These are phyloP conservation scores for Fraxinus greggii DNA, from an alignment of 305 asterid genomes.

Conservation along the genomic window DNA sequence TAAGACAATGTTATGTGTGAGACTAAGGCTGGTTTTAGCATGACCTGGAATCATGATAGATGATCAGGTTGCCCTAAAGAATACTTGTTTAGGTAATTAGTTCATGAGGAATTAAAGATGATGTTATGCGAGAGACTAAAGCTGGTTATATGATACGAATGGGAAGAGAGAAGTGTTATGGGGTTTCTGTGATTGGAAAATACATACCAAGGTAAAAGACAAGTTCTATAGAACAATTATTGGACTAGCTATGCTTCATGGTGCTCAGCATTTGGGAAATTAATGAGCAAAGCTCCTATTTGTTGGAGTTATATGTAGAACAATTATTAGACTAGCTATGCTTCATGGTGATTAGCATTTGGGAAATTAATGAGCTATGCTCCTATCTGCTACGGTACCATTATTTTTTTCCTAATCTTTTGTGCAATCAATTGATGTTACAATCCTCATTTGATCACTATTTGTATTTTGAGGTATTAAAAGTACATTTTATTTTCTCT, in stretches of 20 bases:
- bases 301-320: neutral
- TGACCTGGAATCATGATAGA: neutral
- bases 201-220: neutral
- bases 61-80: neutral
- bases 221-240: neutral
- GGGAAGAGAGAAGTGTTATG: neutral
- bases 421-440: neutral
- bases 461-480: neutral
- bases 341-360: neutral
- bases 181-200: neutral
- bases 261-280: neutral
- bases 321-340: neutral
- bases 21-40: neutral
- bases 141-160: neutral
- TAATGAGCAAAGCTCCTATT: neutral
- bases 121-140: neutral
- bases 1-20: neutral
- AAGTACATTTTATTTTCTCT: neutral
- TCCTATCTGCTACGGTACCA: neutral
- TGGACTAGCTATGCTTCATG: neutral
- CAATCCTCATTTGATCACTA: neutral
- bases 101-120: neutral
- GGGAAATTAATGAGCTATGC: neutral
- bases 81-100: neutral
- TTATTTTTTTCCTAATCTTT: neutral